Conservation (phyloP, 352 stramenopile genomes). For the Globisporangium lucens region DNA sequence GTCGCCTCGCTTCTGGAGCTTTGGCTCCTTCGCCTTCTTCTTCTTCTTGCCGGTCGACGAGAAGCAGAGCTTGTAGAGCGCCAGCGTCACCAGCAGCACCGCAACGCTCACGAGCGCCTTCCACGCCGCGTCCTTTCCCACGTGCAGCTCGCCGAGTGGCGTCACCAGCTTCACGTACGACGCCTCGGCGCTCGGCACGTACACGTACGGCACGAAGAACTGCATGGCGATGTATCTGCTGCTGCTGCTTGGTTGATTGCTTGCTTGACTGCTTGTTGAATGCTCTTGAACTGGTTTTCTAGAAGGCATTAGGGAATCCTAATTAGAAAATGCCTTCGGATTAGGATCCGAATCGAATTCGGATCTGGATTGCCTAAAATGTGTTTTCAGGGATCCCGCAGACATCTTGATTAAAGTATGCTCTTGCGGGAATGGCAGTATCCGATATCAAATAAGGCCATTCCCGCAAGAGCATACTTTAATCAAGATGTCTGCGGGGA, state of each 20-base stretch:
- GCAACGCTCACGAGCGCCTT: constrained; percentile 32
- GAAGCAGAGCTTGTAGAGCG: constrained; percentile 23
- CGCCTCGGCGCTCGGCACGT: constrained; percentile 53
- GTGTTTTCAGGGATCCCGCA: no score
- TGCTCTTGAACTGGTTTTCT: background rate
- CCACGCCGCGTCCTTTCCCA: constrained; percentile 49
- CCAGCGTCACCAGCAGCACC: constrained; percentile 34
- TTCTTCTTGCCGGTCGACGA: constrained; percentile 6
- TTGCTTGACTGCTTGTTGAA: constrained; percentile 3
- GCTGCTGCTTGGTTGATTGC: background rate
- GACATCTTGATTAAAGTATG: no score
- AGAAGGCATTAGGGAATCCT: background rate
- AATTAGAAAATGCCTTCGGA: no score
- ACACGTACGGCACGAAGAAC: constrained; percentile 74
- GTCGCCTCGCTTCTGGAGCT: constrained; percentile 23
- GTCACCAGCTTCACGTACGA: constrained; percentile 71
- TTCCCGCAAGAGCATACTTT: no score
- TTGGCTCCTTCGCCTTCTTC: constrained; percentile 29
- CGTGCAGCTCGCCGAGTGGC: constrained; percentile 53
- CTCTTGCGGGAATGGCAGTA: no score
- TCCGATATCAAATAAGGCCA: no score
- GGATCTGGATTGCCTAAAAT: no score
- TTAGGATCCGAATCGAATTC: no score
- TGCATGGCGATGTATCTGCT: background rate
- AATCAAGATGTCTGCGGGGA: no score